phyloP scores from a whole-genome alignment of 2,329 filamentous ascomycete species.

The Arthrobotrys sphaeroides region DNA sequence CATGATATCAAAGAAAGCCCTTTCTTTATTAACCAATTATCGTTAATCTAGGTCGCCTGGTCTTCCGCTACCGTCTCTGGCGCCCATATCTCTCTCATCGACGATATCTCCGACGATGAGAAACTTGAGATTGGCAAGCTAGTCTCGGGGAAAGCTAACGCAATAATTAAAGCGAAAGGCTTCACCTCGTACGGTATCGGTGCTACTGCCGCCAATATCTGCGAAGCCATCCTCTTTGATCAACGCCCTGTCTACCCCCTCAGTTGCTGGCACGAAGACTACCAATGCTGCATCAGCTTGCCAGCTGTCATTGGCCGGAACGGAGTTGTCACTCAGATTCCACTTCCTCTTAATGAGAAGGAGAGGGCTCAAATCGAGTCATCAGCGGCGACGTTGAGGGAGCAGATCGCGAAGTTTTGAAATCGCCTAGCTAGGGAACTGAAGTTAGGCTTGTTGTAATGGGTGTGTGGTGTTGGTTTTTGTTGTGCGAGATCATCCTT shows the following conservation, averaged over 20 bases:
- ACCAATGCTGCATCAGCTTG: slow-evolving; percentile 51
- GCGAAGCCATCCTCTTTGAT: slow-evolving; percentile 59
- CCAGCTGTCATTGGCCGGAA: slow-evolving; percentile 46
- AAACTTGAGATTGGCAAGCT: slow-evolving; percentile 57
- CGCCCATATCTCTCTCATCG: slow-evolving; percentile 55
- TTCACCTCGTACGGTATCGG: slow-evolving; percentile 60
- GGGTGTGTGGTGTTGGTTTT: neutral
- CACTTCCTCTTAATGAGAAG: slow-evolving; percentile 52
- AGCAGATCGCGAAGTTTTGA: slow-evolving; percentile 49
- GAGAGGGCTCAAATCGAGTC: slow-evolving; percentile 35
- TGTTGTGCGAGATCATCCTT: neutral
- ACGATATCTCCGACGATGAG: slow-evolving; percentile 55
- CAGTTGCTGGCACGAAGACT: slow-evolving; percentile 55
- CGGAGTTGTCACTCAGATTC: slow-evolving; percentile 36
- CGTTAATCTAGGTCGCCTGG: slow-evolving; percentile 56
- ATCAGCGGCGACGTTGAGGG: slow-evolving; percentile 46
- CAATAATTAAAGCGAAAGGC: slow-evolving; percentile 60
- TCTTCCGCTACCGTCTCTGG: slow-evolving; percentile 59
- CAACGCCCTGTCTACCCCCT: slow-evolving; percentile 59
- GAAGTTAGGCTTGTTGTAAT: slow-evolving; percentile 6
- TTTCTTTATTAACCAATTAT: slow-evolving; percentile 20
- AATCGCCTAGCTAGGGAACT: neutral
- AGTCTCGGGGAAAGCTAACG: slow-evolving; percentile 59
- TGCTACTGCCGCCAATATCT: slow-evolving; percentile 58
- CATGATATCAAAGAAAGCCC: neutral